Evolutionary conservation across 2,329 filamentous ascomycete genomes (phyloP).

Genomic region (Aspergillus aculeatus): DNA sequence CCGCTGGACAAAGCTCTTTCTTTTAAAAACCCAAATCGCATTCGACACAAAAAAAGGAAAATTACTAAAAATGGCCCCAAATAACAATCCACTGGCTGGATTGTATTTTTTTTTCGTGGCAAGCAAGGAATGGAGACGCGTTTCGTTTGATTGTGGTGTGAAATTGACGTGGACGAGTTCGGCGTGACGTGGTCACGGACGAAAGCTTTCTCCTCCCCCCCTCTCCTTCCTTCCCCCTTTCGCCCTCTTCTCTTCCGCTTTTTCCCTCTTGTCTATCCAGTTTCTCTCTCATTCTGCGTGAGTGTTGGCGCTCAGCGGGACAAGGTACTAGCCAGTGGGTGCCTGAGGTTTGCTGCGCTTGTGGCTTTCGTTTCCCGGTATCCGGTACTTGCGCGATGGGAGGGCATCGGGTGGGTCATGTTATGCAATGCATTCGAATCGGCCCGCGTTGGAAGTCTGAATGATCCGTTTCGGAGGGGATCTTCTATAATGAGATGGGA

Average conservation of each 20-base stretch:
- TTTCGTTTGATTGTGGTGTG: constrained; percentile 1
- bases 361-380: not conserved
- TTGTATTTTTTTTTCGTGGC: not conserved
- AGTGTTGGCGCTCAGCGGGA: not conserved
- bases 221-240: not conserved
- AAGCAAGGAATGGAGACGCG: not conserved
- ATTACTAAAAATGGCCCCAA: not conserved
- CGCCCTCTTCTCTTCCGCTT: not conserved
- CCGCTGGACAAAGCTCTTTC: not conserved
- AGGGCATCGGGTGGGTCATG: not conserved
- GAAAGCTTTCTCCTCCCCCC: not conserved
- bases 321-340: not conserved
- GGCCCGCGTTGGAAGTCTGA: not conserved
- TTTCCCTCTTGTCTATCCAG: not conserved
- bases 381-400: not conserved
- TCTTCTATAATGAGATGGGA: not conserved
- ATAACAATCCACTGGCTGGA: not conserved
- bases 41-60: not conserved
- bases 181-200: not conserved
- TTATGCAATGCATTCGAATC: not conserved
- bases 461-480: not conserved
- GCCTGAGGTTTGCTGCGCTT: not conserved
- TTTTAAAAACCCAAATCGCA: not conserved
- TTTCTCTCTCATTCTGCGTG: not conserved
- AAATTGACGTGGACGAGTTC: constrained; percentile 9